Evolutionary conservation across 139 green algal species (phyloP), one percentile per base, ranked within the genome.

Genomic region (Ettlia oleoabundans): DNA sequence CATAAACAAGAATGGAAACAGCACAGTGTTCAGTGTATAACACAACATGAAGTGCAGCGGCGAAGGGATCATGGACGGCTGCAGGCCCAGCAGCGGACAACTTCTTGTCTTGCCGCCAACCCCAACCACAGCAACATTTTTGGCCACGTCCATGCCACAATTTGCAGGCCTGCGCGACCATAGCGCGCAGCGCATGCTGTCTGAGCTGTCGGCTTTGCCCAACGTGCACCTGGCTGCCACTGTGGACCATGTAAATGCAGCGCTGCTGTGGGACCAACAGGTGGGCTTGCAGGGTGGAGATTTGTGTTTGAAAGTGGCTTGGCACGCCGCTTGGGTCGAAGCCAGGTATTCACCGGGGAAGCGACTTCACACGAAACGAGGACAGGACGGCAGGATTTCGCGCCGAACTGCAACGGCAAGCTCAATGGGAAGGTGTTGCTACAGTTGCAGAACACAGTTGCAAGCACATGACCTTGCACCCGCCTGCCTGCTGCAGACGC

Each of bases 181-280:
- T 10, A 82, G 90, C 13, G 78, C 88, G 22, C 94, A 98, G 84
- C 74, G 81, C 24, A 64, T 92, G 80, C 88, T 98, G 10, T 89
- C 84, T 35, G 66, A 91, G 64, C 76, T 98, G 74, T 87, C 94
- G 0, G 77, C 80, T 3, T 93, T 92, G 73, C 82, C 86, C 5
- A 84, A 86, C 35, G 67, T 98, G 3, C 88, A 87, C 72, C 76
- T 98, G 43, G 61, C 93, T 2, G 95, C 95, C 37, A 95, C 85
- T 28, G 75, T 95, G 22, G 95, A 98, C 81, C 92, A 98, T 68
- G 85, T 94, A 3, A 94, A 97, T 80, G 88, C 89, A 1, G 74
- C 92, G 0, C 76, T 98, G 71, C 86, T 98, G 43, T 98, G 94
- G 94, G 92, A 95, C 84, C 86, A 87, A 41, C 84, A 88, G 42